Evolutionary conservation across 140 eudicot species (phyloP), one percentile per base, ranked within the genome.

Genomic region (Ambrosia hybrid): DNA sequence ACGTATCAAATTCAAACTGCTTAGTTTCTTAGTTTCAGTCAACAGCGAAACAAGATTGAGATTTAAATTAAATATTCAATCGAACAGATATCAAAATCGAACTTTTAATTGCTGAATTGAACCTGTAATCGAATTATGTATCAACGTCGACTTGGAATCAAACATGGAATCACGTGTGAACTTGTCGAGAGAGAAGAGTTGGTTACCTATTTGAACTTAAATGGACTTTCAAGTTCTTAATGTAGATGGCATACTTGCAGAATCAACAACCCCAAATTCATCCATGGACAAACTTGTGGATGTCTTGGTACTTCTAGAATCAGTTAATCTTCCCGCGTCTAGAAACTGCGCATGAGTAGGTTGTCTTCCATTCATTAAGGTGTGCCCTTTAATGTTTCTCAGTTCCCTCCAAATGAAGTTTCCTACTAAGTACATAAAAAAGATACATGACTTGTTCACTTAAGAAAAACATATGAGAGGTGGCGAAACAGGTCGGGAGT

Each of bases 381-480:
- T 65, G 66, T 85, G 94, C 71, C 93, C 96, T 74, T 84, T 93
- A 9, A 56, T 76, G 81, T 84, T 90, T 80, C 87, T 87, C 70
- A 64, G 14, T 52, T 91, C 4, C 88, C 79, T 46, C 91, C 92
- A 60, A 82, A 45, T 68, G 81, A 80, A 77, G 72, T 79, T 57
- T 90, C 97, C 97, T 90, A 81, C 61, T 67, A 60, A 75, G 59
- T 15, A 57, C 57, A 11, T 13, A 67, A 79, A 3, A 16, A 11
- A 52, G 57, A 61, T 26, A 41, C 33, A 26, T 5, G 55, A 62
- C 15, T 15, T 65, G 33, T 65, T 75, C 38, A 53, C 13, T 38
- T 41, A 15, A 38, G 64, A 7, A 5, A 73, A 30, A 48, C 10
- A 30, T 30, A 34, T 52, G 4, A 57, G 66, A 60, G 66, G 3